These are phyloP conservation scores for Schizothecium vesticola DNA, from an alignment of 495 filamentous ascomycete genomes.

Conservation along the genomic window DNA sequence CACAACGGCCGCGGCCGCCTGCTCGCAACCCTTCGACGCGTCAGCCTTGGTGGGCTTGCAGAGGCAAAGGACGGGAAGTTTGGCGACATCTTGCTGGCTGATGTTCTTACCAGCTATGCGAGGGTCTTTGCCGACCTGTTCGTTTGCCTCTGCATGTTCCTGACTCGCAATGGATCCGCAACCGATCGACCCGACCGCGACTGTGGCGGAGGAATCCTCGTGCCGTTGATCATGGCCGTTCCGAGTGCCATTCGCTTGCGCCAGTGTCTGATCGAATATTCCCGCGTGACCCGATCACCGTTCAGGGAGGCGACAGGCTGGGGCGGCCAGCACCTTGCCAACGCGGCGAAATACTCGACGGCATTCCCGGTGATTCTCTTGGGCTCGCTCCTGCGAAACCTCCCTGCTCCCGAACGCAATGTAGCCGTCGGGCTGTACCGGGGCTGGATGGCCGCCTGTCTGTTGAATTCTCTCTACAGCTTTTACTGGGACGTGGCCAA, in stretches of 20 bases:
- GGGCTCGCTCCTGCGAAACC: constrained; percentile 65
- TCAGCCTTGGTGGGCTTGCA: constrained; percentile 75
- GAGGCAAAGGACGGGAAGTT: constrained; percentile 80
- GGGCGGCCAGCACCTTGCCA: constrained; percentile 82
- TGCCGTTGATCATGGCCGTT: constrained; percentile 74
- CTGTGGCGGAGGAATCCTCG: constrained; percentile 68
- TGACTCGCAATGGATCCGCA: constrained; percentile 57
- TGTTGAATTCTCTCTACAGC: constrained; percentile 80
- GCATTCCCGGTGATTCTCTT: constrained; percentile 90
- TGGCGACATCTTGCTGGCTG: constrained; percentile 88
- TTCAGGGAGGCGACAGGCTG: constrained; percentile 47
- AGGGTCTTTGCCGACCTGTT: constrained; percentile 88
- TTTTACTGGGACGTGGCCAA: constrained; percentile 98
- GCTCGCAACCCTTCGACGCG: constrained; percentile 62
- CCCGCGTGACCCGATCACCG: constrained; percentile 57
- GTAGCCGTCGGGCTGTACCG: constrained; percentile 37
- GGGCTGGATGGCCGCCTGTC: constrained; percentile 55
- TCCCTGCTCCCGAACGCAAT: constrained; percentile 45
- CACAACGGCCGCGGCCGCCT: constrained; percentile 70
- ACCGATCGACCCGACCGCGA: constrained; percentile 74
- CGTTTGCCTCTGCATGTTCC: constrained; percentile 85
- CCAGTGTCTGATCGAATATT: constrained; percentile 86
- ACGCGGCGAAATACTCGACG: constrained; percentile 85
- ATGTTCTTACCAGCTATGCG: constrained; percentile 90
- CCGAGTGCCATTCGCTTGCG: constrained; percentile 82